Evolutionary conservation across 2,329 filamentous ascomycete species (phyloP), one percentile per base, ranked within the genome.

Genomic region (Ascochyta fabae): DNA sequence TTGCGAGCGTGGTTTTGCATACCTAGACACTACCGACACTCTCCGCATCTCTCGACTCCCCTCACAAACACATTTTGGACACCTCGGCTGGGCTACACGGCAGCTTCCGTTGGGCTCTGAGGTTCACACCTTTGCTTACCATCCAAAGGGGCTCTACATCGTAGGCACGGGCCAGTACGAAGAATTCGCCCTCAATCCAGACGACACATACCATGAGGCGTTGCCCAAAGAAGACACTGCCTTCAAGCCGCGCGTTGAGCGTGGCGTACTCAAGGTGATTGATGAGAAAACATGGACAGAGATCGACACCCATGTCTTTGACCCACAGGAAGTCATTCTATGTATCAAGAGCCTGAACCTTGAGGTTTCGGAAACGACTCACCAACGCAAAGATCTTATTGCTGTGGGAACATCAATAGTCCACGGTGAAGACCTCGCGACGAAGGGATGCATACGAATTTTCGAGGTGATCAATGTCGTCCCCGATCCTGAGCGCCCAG

Each of bases 391-490:
- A 67, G 88, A 90, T 68, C 83, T 98, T 42, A 84, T 99, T 46
- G 87, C 88, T 0, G 88, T 97, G 1, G 95, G 94, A 13, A 96
- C 94, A 0, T 89, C 92, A 1, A 84, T 95, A 24, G 84, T 88
- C n/a, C 89, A 89, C 57, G 95, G 95, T 36, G 95, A 99, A 76
- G 95, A 98, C 69, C 85, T 96, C 53, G 88, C 93, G 0, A 89
- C 92, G 0, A 87, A 90, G 41, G 95, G 95, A 2, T 86, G 89
- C 36, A 85, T 99, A 35, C 92, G 95, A 67, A 90, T 98, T 43
- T 96, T 95, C 69, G 93, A 97, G 69, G 85, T 99, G 27, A 92
- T 96, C 54, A 86, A 88, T 31, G 95, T 99, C 29, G 94, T 97
- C 1, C 94, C 95, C 0, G 88, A 97, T 60, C 92, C 92, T 0